Conservation (phyloP, 2,329 filamentous ascomycete genomes). For the Fusarium torreyae region DNA sequence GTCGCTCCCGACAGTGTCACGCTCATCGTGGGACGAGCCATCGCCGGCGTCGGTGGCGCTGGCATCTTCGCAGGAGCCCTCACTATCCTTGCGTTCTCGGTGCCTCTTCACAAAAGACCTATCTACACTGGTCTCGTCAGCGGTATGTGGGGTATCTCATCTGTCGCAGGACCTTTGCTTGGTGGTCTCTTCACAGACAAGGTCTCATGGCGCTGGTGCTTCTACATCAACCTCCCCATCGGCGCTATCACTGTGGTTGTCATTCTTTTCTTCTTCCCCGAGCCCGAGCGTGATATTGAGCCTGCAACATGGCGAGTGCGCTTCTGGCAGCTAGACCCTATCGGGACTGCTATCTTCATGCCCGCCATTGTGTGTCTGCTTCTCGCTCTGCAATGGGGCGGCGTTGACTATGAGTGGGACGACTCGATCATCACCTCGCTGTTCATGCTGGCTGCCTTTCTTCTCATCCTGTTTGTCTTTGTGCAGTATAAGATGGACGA, state of each 20-base stretch:
- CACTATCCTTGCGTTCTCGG: conserved; percentile 59
- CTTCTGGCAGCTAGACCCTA: conserved; percentile 50
- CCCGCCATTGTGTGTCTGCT: conserved; percentile 62
- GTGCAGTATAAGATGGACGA: conserved; percentile 59
- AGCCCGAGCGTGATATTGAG: conserved; percentile 46
- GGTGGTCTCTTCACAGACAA: conserved; percentile 56
- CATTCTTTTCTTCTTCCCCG: conserved; percentile 50
- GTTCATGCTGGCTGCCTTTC: conserved; percentile 52
- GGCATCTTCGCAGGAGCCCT: conserved; percentile 63
- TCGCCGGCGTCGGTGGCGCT: conserved; percentile 59
- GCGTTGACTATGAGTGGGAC: conserved; percentile 54
- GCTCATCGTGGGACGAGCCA: conserved; percentile 56
- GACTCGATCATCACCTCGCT: conserved; percentile 48
- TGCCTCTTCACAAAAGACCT: conserved; percentile 54
- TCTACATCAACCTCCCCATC: conserved; percentile 60
- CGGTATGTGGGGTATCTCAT: conserved; percentile 64
- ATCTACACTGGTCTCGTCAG: conserved; percentile 56
- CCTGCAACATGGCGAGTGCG: conserved; percentile 46
- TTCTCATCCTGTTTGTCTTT: conserved; percentile 55
- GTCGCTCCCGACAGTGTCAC: conserved; percentile 52
- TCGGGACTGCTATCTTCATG: conserved; percentile 54
- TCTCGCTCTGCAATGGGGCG: conserved; percentile 67
- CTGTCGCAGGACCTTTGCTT: conserved; percentile 54
- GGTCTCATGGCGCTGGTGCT: conserved; percentile 59
- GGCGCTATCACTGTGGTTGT: conserved; percentile 54